phyloP scores from a whole-genome alignment of 2,329 filamentous ascomycete genomes.

The Aureobasidium namibiae region DNA sequence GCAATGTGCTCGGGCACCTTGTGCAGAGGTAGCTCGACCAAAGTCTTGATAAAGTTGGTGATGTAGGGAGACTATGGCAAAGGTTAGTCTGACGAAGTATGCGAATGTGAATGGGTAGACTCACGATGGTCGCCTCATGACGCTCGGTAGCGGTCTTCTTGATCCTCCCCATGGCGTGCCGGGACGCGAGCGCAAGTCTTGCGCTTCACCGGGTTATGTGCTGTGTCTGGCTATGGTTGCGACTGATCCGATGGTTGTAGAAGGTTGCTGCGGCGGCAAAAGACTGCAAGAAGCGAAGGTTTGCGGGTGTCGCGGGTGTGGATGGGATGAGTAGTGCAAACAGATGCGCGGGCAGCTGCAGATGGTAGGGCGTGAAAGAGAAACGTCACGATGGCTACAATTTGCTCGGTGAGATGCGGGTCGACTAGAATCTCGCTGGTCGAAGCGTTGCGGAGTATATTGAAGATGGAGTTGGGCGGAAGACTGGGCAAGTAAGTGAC shows the following conservation, averaged over 20 bases:
- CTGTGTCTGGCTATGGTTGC: not conserved
- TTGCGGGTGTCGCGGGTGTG: not conserved
- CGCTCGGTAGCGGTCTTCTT: slow-evolving; percentile 47
- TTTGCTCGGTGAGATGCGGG: slow-evolving; percentile 6
- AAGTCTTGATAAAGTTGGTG: slow-evolving; percentile 66
- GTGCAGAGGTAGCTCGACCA: slow-evolving; percentile 61
- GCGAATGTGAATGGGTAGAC: slow-evolving; percentile 13
- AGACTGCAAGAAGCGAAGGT: not conserved
- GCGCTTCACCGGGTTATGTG: slow-evolving; percentile 4
- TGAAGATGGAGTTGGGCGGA: not conserved
- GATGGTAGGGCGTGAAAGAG: not conserved
- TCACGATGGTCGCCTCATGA: slow-evolving; percentile 45
- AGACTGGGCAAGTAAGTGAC: not conserved
- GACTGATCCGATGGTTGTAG: not conserved
- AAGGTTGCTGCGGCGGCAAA: not conserved
- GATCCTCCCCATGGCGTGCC: slow-evolving; percentile 42
- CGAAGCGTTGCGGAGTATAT: not conserved
- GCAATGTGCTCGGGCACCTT: slow-evolving; percentile 69
- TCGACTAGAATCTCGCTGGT: not conserved
- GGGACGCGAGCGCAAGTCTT: slow-evolving; percentile 14
- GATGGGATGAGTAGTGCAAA: not conserved
- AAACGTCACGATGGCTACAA: slow-evolving; percentile 4
- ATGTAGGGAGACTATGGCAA: slow-evolving; percentile 71
- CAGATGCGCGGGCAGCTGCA: slow-evolving; percentile 7
- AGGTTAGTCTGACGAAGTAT: slow-evolving; percentile 21